Evolutionary conservation across 805 yeast species (phyloP).

Genomic region (Ogataea nonfermentans): DNA sequence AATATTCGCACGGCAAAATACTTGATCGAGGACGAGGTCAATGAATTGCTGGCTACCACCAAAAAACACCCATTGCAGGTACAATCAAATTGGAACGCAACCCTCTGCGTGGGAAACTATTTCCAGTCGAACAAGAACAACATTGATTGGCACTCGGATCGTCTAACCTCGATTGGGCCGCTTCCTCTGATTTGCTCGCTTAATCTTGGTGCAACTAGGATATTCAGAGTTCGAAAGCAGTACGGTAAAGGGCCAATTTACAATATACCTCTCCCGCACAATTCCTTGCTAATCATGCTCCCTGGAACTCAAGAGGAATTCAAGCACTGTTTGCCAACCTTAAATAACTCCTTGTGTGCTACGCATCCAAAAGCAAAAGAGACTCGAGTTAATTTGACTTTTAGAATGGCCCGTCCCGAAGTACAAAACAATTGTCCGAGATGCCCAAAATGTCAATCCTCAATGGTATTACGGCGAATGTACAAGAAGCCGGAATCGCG

Average conservation of each 20-base stretch:
- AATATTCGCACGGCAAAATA: constrained; percentile 40
- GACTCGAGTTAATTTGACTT: constrained; percentile 62
- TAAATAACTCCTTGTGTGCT: constrained; percentile 36
- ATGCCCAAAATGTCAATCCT: constrained; percentile 40
- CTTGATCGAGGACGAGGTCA: constrained; percentile 39
- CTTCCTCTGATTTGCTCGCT: constrained; percentile 64
- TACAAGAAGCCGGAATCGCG: constrained; percentile 43
- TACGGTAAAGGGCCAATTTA: constrained; percentile 38
- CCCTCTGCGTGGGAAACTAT: constrained; percentile 54
- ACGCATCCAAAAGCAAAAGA: constrained; percentile 48
- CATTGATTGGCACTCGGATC: constrained; percentile 76
- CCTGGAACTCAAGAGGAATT: constrained; percentile 77
- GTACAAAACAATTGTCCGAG: constrained; percentile 39
- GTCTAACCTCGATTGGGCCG: constrained; percentile 71
- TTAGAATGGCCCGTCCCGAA: constrained; percentile 48
- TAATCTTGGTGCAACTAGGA: constrained; percentile 68
- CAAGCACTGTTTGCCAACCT: constrained; percentile 61
- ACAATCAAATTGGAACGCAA: constrained; percentile 47
- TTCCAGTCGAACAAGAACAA: constrained; percentile 50
- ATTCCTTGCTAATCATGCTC: constrained; percentile 67
- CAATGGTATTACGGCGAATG: constrained; percentile 58
- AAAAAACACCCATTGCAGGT: constrained; percentile 39
- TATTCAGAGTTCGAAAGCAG: constrained; percentile 54
- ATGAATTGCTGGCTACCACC: constrained; percentile 28
- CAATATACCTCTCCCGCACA: constrained; percentile 66